phyloP scores from a whole-genome alignment of 768 basidiomycete genomes.

The Udeniomyces megalosporus region DNA sequence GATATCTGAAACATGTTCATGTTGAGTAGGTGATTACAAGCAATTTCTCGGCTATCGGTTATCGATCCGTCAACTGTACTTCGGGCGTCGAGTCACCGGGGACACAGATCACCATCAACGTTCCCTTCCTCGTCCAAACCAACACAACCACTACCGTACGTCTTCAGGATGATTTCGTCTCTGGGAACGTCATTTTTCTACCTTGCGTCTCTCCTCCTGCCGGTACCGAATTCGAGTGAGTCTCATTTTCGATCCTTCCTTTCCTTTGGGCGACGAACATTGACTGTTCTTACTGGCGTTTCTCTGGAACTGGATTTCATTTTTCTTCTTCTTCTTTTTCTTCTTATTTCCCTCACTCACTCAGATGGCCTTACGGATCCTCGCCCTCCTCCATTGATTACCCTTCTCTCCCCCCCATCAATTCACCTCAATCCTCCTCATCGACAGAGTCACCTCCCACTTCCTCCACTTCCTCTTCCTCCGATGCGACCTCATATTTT shows the following conservation, averaged over 20 bases:
- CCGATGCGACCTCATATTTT: no score
- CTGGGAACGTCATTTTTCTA: not conserved
- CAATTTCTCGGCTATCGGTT: conserved; percentile 61
- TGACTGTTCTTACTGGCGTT: not conserved
- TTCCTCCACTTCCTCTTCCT: no score
- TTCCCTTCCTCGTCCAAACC: not conserved
- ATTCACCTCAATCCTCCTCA: not conserved
- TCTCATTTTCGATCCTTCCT: not conserved
- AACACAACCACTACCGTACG: not conserved
- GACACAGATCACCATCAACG: not conserved
- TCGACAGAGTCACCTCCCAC: no score
- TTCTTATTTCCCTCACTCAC: not conserved
- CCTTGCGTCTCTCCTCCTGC: not conserved
- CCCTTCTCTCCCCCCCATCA: not conserved
- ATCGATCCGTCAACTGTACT: conserved; percentile 44
- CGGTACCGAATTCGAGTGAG: not conserved
- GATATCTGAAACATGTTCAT: not conserved
- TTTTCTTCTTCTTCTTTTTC: no score
- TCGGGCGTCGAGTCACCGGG: not conserved
- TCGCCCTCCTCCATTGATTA: not conserved
- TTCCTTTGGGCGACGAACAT: not conserved
- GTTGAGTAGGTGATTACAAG: conserved; percentile 37
- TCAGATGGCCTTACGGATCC: not conserved
- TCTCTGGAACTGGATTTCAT: not conserved
- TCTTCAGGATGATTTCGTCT: not conserved